Base-by-base conservation (phyloP, 495 filamentous ascomycete species). In the Hypoxylon lenormandii region DNA sequence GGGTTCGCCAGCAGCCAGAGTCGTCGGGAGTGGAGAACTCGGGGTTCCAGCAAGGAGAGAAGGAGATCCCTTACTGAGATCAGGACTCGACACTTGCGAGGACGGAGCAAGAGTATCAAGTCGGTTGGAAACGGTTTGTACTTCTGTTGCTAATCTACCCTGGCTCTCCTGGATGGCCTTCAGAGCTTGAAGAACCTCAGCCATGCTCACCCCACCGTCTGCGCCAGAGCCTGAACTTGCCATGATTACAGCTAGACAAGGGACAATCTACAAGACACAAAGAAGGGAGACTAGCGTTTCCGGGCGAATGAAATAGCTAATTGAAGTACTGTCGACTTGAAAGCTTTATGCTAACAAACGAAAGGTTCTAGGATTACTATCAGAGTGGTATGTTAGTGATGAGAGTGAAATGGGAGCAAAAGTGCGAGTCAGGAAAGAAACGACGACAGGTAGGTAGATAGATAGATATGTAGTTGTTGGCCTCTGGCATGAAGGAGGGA, bases 91-190 rank as follows among this genome's bases (percentile, higher is more conserved):
- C 22, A 74, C 79, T 40, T 60, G 62, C 19, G 18, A 7, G 80
- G 49, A 42, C 13, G 74, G 66, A 11, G 87, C 81, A 26, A 91
- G 80, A 16, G 82, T 78, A 72, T 90, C 89, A 56, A 90, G 82
- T 46, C 89, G 87, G 33, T 86, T 85, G 50, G 89, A 87, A 60
- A 92, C 86, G 11, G 82, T 81, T 72, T 91, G 87, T 51, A 93
- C 82, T 22, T 83, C 83, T 23, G 86, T 80, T 37, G 88, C 79
- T 50, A 93, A 81, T 50, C 85, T 81, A 26, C 77, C 72, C 69
- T 91, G 88, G 65, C 83, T 84, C 64, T 83, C 74, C 48, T 86
- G 80, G 13, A 92, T 81, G 22, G 75, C 74, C 62, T 80, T 83
- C 47, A 90, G 66, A 21, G 77, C 79, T 13, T 78, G 67, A 42